Evolutionary conservation across 768 basidiomycete genomes (phyloP), one percentile per base, ranked within the genome.

Genomic region (Psilocybe azurescens): DNA sequence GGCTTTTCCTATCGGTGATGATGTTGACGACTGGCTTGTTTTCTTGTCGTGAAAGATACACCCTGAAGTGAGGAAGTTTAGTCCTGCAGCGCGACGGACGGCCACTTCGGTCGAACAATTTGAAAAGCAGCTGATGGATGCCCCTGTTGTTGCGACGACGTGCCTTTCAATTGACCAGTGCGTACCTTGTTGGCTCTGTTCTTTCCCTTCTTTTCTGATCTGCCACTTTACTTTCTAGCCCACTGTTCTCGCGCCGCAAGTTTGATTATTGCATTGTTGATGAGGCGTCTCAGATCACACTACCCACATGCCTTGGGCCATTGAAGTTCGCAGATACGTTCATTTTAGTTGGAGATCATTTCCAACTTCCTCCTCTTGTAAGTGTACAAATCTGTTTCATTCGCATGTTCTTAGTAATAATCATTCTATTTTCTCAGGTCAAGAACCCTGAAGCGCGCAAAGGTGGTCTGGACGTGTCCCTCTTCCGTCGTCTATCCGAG

Each of bases 211-310:
- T 28, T 49, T 47, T 9, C 16, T 20, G 59, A 11, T 7, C 14
- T 52, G 10, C 24, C 7, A 44, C 24, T 6, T 28, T 13, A 61
- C 24, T 46, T 64, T 39, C 64, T 55, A 95, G 36, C 69, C 87
- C 95, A 0, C 69, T 99, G 6, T 99, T 99, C 75, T 83, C 84
- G 51, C 86, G 91, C 9, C 84, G 97, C 6, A 87, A 77, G 20
- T 99, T 99, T 69, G 95, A 99, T 72, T 95, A 94, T 69, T 99
- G 97, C 76, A 97, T 99, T 59, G 90, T 99, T 16, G 97, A 99
- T 64, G 97, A 99, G 73, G 97, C 97, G 0, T 98, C 97, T 0
- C 97, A 99, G 72, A 95, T 98, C 65, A 99, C 97, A 0, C 75
- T 99, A 1, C 97, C 97, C 0, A 97, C 95, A 0, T 98, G 95